Evolutionary conservation across 2,329 filamentous ascomycete species (phyloP).

Genomic region (Blastomyces gilchristii): DNA sequence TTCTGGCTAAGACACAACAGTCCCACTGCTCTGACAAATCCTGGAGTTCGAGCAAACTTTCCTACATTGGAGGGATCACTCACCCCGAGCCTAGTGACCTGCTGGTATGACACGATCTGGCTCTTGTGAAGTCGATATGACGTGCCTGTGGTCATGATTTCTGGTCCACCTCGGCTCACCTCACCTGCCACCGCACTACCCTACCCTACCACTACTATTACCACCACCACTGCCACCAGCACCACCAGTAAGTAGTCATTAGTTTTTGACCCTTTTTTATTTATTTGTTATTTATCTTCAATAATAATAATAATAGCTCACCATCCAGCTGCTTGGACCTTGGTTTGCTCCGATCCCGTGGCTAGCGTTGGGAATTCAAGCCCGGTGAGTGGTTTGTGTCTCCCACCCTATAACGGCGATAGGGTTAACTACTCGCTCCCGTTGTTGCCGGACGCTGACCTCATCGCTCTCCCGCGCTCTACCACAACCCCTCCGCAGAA

Average conservation of each 20-base stretch:
- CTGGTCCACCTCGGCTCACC: background rate
- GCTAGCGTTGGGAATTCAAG: background rate
- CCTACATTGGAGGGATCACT: background rate
- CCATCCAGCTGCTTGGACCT: too few species aligned
- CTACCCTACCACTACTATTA: background rate
- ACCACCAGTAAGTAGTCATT: too few species aligned
- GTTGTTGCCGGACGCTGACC: background rate
- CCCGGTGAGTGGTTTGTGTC: background rate
- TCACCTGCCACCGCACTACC: too few species aligned
- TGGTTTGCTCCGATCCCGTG: constrained; percentile 1
- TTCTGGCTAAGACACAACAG: background rate
- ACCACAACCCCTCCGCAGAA: background rate
- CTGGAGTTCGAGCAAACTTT: too few species aligned
- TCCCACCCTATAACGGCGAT: too few species aligned
- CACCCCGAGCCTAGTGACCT: background rate
- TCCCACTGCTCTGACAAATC: background rate
- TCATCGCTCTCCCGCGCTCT: background rate
- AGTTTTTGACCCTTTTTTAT: background rate
- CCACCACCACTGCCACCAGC: too few species aligned
- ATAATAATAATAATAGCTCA: background rate
- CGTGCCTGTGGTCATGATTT: background rate
- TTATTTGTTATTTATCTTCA: background rate
- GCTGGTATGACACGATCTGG: background rate
- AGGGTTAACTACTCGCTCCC: background rate
- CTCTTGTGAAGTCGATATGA: background rate